A percentile compares a stretch with the other conserved stretches of the same genome.
phyloP scores from a whole-genome alignment of 495 filamentous ascomycete species.

The Aspergillus panamensis region DNA sequence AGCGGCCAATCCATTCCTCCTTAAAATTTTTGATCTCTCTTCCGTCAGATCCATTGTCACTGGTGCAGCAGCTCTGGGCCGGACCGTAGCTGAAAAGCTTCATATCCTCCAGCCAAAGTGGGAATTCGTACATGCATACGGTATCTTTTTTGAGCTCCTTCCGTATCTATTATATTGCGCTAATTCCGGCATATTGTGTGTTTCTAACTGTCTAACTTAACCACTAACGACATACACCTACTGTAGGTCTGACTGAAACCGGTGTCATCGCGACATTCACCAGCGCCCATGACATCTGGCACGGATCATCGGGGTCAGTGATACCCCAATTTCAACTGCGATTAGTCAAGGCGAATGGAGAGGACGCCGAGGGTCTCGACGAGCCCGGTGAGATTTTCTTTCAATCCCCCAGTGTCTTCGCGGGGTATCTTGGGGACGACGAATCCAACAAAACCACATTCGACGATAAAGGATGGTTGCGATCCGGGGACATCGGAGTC shows the following conservation, averaged over 20 bases:
- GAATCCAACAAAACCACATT: constrained; percentile 11
- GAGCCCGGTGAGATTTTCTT: constrained; percentile 15
- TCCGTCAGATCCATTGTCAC: constrained; percentile 12
- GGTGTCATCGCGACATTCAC: constrained; percentile 9
- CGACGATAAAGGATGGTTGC: constrained; percentile 43
- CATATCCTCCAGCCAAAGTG: constrained; percentile 6
- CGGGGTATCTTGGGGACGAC: constrained; percentile 14
- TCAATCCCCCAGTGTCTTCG: constrained; percentile 5
- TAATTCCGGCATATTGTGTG: too few species aligned
- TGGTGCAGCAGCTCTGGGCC: constrained; percentile 11
- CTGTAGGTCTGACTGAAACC: constrained; percentile 15
- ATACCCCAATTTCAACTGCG: constrained; percentile 9
- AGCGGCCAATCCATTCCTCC: constrained; percentile 11
- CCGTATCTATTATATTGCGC: neutral
- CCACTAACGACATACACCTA: neutral
- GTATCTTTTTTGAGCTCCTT: constrained; percentile 1
- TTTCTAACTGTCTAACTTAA: neutral
- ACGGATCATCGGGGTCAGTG: constrained; percentile 12
- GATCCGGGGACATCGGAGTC: constrained; percentile 54
- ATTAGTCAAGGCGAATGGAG: constrained; percentile 9
- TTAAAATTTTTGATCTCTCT: constrained; percentile 11
- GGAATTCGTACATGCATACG: constrained; percentile 12
- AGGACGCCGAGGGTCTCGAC: constrained; percentile 9
- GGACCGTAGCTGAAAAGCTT: neutral
- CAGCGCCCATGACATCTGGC: constrained; percentile 9